phyloP scores from a whole-genome alignment of 352 stramenopile species.

The Pythium diclinum region DNA sequence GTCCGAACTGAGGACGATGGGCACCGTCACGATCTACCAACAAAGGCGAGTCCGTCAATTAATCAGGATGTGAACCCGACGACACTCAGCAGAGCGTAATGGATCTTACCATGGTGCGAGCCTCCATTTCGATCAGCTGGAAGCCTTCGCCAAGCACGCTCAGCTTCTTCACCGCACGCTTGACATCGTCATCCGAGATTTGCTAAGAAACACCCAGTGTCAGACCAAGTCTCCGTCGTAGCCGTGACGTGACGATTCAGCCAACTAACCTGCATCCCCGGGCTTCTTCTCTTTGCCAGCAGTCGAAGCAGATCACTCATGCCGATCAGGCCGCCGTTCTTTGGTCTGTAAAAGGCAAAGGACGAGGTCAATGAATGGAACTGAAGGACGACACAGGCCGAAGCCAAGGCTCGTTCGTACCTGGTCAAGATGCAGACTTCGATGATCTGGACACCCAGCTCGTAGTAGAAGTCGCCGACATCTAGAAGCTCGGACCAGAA shows the following conservation, averaged over 20 bases:
- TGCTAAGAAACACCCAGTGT: slow-evolving; percentile 28
- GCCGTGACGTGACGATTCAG: background rate
- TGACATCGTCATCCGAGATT: slow-evolving; percentile 92
- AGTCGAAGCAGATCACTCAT: slow-evolving; percentile 78
- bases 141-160: slow-evolving; percentile 93
- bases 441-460: slow-evolving; percentile 98
- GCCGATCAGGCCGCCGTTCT: slow-evolving; percentile 80
- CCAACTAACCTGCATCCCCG: slow-evolving; percentile 47
- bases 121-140: slow-evolving; percentile 91
- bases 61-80: background rate
- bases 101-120: slow-evolving; percentile 79
- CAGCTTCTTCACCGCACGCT: slow-evolving; percentile 94
- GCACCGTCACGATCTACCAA: slow-evolving; percentile 91
- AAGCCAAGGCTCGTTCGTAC: slow-evolving; percentile 18
- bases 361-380: slow-evolving; percentile 1
- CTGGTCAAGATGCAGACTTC: slow-evolving; percentile 96
- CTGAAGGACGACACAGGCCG: background rate
- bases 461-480: slow-evolving; percentile 99
- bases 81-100: background rate
- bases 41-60: background rate
- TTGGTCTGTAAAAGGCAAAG: slow-evolving; percentile 35
- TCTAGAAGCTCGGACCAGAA: slow-evolving; percentile 98
- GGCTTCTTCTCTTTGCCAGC: slow-evolving; percentile 62
- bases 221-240: background rate
- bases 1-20: slow-evolving; percentile 93